These are phyloP conservation scores for Trypanosomatidae sp. DNA, from an alignment of 208 protist species.

Conservation along the genomic window DNA sequence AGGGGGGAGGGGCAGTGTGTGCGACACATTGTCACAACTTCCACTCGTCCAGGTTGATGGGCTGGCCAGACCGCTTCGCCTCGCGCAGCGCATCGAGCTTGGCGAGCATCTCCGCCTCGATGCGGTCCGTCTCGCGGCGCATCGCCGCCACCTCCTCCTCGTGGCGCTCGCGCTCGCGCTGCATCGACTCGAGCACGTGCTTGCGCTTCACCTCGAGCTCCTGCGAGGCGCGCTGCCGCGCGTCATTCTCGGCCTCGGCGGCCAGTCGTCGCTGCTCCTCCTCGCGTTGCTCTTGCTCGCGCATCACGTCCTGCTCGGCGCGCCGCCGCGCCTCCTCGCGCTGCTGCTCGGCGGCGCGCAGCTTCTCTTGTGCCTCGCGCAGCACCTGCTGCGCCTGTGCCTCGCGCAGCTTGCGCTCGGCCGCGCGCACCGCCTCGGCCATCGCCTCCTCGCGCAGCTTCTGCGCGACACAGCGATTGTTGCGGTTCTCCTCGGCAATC, in stretches of 20 bases:
- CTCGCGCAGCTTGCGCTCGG: slow-evolving; percentile 47
- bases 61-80: slow-evolving; percentile 54
- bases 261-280: slow-evolving; percentile 21
- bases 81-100: slow-evolving; percentile 76
- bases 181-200: slow-evolving; percentile 45
- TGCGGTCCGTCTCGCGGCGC: slow-evolving; percentile 72
- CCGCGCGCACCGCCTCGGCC: slow-evolving; percentile 33
- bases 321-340: slow-evolving; percentile 20
- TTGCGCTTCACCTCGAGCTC: slow-evolving; percentile 50
- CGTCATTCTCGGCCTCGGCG: slow-evolving; percentile 26
- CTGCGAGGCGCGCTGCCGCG: slow-evolving; percentile 21
- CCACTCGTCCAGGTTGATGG: slow-evolving; percentile 77
- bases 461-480: slow-evolving; percentile 21
- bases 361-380: slow-evolving; percentile 22
- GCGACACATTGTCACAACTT: no score
- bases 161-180: slow-evolving; percentile 43
- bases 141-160: slow-evolving; percentile 62
- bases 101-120: slow-evolving; percentile 78
- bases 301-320: slow-evolving; percentile 24
- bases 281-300: slow-evolving; percentile 12
- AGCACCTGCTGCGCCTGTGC: slow-evolving; percentile 30
- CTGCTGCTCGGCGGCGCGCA: slow-evolving; percentile 13
- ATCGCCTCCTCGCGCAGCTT: slow-evolving; percentile 43
- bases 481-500: slow-evolving; percentile 25
- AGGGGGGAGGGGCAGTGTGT: no score